Percentiles rank a stretch among this genome's conserved stretches.
phyloP scores from a whole-genome alignment of 2,329 filamentous ascomycete species.

The Rasamsonia emersonii region DNA sequence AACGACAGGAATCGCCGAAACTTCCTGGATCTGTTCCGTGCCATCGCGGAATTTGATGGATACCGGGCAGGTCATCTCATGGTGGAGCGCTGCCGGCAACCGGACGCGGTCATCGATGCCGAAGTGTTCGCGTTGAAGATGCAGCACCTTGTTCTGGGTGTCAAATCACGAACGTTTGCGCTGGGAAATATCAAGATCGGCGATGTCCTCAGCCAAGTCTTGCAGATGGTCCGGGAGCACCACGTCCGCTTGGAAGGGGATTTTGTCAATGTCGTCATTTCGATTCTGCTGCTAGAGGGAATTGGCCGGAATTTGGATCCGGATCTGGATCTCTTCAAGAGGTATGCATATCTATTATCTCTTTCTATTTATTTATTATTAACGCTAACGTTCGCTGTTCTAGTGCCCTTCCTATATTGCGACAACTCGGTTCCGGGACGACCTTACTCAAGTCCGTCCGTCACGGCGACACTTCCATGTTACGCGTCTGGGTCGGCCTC shows the following conservation, averaged over 20 bases:
- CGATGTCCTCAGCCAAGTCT: slow-evolving; percentile 82
- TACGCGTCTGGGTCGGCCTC: slow-evolving; percentile 83
- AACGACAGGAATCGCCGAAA: slow-evolving; percentile 79
- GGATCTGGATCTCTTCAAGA: slow-evolving; percentile 73
- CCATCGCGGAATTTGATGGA: slow-evolving; percentile 92
- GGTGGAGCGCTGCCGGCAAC: slow-evolving; percentile 90
- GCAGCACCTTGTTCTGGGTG: slow-evolving; percentile 87
- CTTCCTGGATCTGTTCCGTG: slow-evolving; percentile 91
- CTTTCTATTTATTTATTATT: slow-evolving; percentile 5
- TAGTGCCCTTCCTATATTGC: slow-evolving; percentile 79
- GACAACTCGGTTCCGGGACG: slow-evolving; percentile 65
- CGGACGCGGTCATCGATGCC: slow-evolving; percentile 76
- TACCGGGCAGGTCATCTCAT: slow-evolving; percentile 92
- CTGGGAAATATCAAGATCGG: slow-evolving; percentile 93
- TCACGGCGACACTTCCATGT: slow-evolving; percentile 70
- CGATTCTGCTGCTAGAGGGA: slow-evolving; percentile 84
- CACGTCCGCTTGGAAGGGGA: slow-evolving; percentile 94
- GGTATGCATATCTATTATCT: slow-evolving; percentile 36
- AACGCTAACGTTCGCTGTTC: background rate
- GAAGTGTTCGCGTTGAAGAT: slow-evolving; percentile 93
- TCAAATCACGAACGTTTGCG: slow-evolving; percentile 85
- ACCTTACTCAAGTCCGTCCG: slow-evolving; percentile 52
- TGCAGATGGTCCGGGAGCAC: slow-evolving; percentile 83
- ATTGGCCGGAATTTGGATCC: slow-evolving; percentile 85
- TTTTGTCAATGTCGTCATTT: slow-evolving; percentile 96